Evolutionary conservation across 2,329 filamentous ascomycete species (phyloP).

Genomic region (Ophiocordyceps unilateralis): DNA sequence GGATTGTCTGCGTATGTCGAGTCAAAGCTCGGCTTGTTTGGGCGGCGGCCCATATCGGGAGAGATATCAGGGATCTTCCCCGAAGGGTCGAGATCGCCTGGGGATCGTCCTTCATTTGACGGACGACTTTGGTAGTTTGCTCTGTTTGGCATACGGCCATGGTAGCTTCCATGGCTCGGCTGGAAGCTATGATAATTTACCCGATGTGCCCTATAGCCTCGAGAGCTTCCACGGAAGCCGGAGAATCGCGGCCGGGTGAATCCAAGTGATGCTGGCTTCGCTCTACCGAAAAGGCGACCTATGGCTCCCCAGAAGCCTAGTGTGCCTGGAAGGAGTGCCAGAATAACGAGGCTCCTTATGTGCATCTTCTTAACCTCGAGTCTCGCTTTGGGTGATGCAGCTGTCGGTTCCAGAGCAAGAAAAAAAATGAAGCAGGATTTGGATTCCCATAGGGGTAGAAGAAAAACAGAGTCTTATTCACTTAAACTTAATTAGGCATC

Average conservation of each 20-base stretch:
- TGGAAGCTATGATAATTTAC: too few relatives aligned
- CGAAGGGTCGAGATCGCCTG: background rate
- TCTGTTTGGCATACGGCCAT: background rate
- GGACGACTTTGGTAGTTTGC: too few relatives aligned
- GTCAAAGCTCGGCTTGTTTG: too few relatives aligned
- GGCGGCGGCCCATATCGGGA: too few relatives aligned
- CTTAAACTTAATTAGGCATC: too few relatives aligned
- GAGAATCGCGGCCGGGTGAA: background rate
- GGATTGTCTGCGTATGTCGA: too few relatives aligned
- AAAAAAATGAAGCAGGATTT: too few relatives aligned
- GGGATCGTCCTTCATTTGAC: too few relatives aligned
- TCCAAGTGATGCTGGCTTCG: background rate
- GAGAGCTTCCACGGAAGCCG: too few relatives aligned
- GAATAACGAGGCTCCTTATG: background rate
- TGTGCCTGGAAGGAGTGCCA: background rate
- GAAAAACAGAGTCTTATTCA: too few relatives aligned
- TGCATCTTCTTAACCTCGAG: background rate
- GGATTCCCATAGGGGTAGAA: too few relatives aligned
- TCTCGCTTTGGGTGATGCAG: background rate
- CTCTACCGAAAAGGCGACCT: background rate
- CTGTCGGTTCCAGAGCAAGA: background rate
- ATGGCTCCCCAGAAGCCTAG: background rate
- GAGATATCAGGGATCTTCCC: background rate
- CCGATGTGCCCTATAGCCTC: too few relatives aligned
- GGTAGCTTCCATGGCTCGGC: background rate